These are phyloP conservation scores for Pneumocystis canis DNA, from an alignment of 1,139 yeast genomes.

Conservation along the genomic window DNA sequence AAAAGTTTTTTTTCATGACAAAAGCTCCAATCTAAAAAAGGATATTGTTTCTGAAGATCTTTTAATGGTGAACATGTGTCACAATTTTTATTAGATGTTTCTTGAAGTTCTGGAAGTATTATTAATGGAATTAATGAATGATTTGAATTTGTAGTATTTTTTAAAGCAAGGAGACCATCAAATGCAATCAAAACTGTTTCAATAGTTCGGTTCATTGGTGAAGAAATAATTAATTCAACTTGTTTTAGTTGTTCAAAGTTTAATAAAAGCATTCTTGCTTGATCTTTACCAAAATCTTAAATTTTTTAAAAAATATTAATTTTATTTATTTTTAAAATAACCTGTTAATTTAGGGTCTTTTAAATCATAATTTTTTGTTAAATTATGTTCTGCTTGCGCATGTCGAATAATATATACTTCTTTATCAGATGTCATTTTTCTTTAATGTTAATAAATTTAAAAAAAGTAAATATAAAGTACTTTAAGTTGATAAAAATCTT, in stretches of 20 bases:
- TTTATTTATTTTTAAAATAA: neutral
- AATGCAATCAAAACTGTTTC: conserved; percentile 13
- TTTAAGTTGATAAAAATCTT: neutral
- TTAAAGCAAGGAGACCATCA: neutral
- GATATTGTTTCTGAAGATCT: neutral
- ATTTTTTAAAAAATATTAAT: neutral
- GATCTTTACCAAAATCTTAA: conserved; percentile 8
- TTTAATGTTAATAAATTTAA: neutral
- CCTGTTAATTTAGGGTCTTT: conserved; percentile 13
- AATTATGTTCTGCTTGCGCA: conserved; percentile 15
- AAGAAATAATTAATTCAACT: conserved; percentile 12
- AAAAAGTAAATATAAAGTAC: neutral
- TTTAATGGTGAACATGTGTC: neutral
- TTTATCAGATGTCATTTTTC: neutral
- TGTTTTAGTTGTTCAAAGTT: conserved; percentile 2
- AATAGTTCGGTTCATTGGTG: conserved; percentile 14
- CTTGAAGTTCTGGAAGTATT: neutral
- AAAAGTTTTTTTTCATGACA: neutral
- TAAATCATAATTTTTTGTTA: conserved; percentile 10
- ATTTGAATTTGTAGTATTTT: neutral
- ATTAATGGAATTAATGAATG: neutral
- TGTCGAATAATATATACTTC: conserved; percentile 21
- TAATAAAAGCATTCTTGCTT: conserved; percentile 6
- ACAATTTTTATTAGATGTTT: neutral
- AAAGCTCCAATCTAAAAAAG: neutral